A percentile compares a stretch with the other conserved stretches of the same genome.
Conservation (phyloP, 345 rosid genomes). For the Rhizophora mangle region DNA sequence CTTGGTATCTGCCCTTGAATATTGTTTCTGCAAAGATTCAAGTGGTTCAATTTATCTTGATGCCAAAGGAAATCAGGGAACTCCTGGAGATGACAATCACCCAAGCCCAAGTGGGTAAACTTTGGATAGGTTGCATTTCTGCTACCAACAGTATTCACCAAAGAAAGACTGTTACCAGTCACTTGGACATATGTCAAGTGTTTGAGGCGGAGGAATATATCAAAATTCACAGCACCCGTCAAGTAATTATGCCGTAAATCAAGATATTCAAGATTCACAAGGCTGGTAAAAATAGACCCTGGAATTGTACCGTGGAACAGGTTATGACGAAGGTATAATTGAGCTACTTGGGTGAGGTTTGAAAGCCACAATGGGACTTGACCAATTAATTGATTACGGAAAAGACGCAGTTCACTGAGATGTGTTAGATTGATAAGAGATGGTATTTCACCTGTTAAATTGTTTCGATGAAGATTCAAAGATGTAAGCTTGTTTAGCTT, state of each 20-base stretch:
- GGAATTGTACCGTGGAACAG: too few relatives aligned
- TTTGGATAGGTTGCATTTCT: background rate
- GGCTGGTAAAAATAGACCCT: too few relatives aligned
- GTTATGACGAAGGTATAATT: background rate
- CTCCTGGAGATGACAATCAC: constrained; percentile 15
- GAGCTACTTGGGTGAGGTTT: too few relatives aligned
- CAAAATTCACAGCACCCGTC: constrained; percentile 8
- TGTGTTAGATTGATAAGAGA: background rate
- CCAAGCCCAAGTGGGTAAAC: background rate
- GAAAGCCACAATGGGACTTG: too few relatives aligned
- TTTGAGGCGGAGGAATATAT: background rate
- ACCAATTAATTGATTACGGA: too few relatives aligned
- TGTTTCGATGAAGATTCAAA: too few relatives aligned
- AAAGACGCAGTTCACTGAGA: accelerated
- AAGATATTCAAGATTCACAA: too few relatives aligned
- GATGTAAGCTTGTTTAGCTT: too few relatives aligned
- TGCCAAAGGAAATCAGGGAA: constrained; percentile 18
- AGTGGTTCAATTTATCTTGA: background rate
- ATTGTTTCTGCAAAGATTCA: constrained; percentile 16
- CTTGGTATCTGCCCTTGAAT: constrained; percentile 21
- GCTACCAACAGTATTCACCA: background rate
- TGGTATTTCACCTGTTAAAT: background rate
- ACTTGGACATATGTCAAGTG: background rate
- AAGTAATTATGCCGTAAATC: constrained; percentile 2
- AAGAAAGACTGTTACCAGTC: constrained; percentile 9